A percentile compares a stretch with the other conserved stretches of the same genome.
These are phyloP conservation scores for Schizophyllum commune DNA, from an alignment of 1,284 basidiomycete genomes.

Conservation along the genomic window DNA sequence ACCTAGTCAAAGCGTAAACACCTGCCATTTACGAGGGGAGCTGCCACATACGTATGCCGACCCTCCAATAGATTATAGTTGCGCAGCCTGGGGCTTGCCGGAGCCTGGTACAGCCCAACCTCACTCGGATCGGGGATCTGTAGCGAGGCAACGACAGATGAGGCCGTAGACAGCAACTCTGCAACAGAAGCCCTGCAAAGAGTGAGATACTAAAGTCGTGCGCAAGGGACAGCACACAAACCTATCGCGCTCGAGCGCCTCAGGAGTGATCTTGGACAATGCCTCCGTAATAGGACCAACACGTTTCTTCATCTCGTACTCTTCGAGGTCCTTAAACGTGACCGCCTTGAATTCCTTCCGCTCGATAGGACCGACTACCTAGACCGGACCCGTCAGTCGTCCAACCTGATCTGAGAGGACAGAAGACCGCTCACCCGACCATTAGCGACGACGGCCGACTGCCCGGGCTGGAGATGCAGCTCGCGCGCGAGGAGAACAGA, in stretches of 20 bases:
- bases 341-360: slow-evolving; percentile 47
- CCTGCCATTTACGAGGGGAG: too few species aligned
- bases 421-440: slow-evolving; percentile 55
- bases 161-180: slow-evolving; percentile 53
- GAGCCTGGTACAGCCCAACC: slow-evolving; percentile 62
- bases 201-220: neutral
- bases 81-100: slow-evolving; percentile 44
- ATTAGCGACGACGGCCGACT: slow-evolving; percentile 66
- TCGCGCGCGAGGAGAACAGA: slow-evolving; percentile 40
- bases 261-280: slow-evolving; percentile 43
- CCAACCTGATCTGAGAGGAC: neutral
- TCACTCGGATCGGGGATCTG: slow-evolving; percentile 66
- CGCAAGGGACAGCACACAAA: slow-evolving; percentile 13
- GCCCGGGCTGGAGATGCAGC: slow-evolving; percentile 49
- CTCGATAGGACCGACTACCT: slow-evolving; percentile 63
- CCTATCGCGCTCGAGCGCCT: slow-evolving; percentile 38
- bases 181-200: slow-evolving; percentile 42
- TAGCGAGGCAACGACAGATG: slow-evolving; percentile 65
- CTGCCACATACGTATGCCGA: slow-evolving; percentile 46
- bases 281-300: slow-evolving; percentile 61
- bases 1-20: slow-evolving; percentile 30
- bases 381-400: slow-evolving; percentile 57
- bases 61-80: slow-evolving; percentile 55
- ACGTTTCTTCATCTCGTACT: slow-evolving; percentile 68
- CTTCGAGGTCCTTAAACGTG: slow-evolving; percentile 64